Conservation (phyloP, 768 basidiomycete species). For the Termitomyces sp. region DNA sequence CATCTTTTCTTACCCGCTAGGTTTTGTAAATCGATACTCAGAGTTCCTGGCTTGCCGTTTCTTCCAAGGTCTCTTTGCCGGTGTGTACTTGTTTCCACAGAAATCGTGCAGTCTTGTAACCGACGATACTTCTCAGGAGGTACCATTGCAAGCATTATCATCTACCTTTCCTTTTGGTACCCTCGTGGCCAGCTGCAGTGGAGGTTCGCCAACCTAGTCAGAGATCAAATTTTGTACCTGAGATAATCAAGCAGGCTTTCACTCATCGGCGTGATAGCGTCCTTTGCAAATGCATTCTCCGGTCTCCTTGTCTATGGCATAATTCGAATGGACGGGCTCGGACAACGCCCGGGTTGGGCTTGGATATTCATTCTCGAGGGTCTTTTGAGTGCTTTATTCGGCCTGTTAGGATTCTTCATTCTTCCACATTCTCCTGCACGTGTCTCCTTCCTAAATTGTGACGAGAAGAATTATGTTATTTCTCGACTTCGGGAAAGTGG, state of each 20-base stretch:
- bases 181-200: not conserved
- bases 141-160: not conserved
- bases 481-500: not conserved
- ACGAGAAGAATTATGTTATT: not conserved
- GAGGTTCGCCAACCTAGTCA: not conserved
- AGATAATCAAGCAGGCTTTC: not conserved
- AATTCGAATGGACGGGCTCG: not conserved
- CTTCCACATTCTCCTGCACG: not conserved
- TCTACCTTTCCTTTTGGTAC: not conserved
- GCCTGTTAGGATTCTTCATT: not conserved
- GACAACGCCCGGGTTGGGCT: not conserved
- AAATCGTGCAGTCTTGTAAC: not conserved
- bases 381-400: not conserved
- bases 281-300: not conserved
- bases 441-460: not conserved
- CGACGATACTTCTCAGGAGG: not conserved
- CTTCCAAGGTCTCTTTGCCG: not conserved
- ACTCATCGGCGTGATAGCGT: not conserved
- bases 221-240: not conserved
- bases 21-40: not conserved
- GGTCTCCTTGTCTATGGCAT: not conserved
- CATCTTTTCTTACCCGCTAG: not conserved
- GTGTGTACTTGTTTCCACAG: not conserved
- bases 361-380: conserved; percentile 1
- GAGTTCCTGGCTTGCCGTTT: not conserved